Percentiles rank a stretch among this genome's conserved stretches.
phyloP scores from a whole-genome alignment of 225 moss, liverwort and hornwort species.

The Pseudoscleropodium purum region DNA sequence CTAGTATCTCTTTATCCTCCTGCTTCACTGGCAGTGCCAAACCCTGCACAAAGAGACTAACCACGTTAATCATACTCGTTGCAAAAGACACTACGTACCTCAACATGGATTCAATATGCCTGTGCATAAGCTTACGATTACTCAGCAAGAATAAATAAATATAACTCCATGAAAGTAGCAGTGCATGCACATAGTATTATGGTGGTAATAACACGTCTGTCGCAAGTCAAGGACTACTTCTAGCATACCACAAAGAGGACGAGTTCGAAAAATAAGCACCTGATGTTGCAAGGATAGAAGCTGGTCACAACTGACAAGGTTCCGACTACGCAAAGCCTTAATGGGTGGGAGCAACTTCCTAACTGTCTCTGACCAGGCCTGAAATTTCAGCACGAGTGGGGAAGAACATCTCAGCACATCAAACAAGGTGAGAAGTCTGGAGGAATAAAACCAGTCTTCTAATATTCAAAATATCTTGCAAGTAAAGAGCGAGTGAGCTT shows the following conservation, averaged over 20 bases:
- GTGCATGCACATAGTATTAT: neutral
- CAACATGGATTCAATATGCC: neutral
- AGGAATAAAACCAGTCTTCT: neutral
- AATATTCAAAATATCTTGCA: neutral
- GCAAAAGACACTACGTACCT: neutral
- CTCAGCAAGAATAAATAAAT: neutral
- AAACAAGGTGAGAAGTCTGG: neutral
- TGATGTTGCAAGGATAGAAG: conserved; percentile 54
- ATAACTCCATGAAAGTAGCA: neutral
- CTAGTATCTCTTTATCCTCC: conserved; percentile 57
- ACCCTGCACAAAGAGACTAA: conserved; percentile 31
- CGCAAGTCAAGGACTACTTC: neutral
- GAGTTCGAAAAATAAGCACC: conserved; percentile 23
- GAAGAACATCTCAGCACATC: neutral
- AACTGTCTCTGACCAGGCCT: conserved; percentile 77
- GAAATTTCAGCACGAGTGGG: neutral
- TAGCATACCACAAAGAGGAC: neutral
- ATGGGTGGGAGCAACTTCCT: conserved; percentile 53
- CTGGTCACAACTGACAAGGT: conserved; percentile 40
- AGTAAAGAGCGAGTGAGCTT: neutral
- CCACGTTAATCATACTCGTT: neutral
- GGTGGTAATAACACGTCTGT: neutral
- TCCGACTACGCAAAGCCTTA: conserved; percentile 51
- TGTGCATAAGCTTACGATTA: neutral
- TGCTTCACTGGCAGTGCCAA: conserved; percentile 41